Evolutionary conservation across 2,329 filamentous ascomycete genomes (phyloP), one percentile per base, ranked within the genome.

Genomic region (Epichloe aotearoae): DNA sequence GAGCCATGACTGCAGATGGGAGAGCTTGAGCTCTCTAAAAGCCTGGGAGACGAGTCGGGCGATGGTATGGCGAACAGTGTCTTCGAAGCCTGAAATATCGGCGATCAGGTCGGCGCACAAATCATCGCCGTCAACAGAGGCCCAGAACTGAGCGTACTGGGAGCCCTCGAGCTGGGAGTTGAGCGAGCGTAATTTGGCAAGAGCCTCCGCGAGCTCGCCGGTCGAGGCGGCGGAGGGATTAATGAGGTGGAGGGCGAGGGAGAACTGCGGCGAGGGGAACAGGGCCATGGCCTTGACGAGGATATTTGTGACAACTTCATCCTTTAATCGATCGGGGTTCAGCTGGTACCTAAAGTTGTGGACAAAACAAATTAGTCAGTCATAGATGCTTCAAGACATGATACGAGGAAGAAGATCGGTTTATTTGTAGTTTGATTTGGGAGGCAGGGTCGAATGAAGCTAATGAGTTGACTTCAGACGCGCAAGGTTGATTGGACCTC

Each of bases 261-360:
- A 84, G 82, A 97, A 98, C 70, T 97, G 90, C 43, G 93, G 83
- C 19, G 87, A 90, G 57, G 93, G 93, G 77, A 98, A 98, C 73
- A 95, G 87, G 60, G 91, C 95, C 67, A 98, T 83, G 59, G 90
- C 80, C 78, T 97, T 98, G 76, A 95, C 90, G 68, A 98, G 88
- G 73, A 97, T 86, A 79, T 97, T 97, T 77, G 93, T 97, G 70
- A 93, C 89, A 65, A 91, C 88, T 72, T 98, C 93, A 66, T 95
- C 87, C 75, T 93, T 91, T 66, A 90, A 83, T 61, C 95, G 88
- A 76, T 97, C 90, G 49, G 93, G 93, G 81, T 98, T 98, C 75
- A 98, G 95, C 75, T 98, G 94, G 79, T 98, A 98, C 58, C 93
- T 98, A 61, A 54, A 12, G 14, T 20, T 44, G 23, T n/a, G 39